Evolutionary conservation across 1,284 basidiomycete species (phyloP).

Genomic region (Xerocomus alliaceus): DNA sequence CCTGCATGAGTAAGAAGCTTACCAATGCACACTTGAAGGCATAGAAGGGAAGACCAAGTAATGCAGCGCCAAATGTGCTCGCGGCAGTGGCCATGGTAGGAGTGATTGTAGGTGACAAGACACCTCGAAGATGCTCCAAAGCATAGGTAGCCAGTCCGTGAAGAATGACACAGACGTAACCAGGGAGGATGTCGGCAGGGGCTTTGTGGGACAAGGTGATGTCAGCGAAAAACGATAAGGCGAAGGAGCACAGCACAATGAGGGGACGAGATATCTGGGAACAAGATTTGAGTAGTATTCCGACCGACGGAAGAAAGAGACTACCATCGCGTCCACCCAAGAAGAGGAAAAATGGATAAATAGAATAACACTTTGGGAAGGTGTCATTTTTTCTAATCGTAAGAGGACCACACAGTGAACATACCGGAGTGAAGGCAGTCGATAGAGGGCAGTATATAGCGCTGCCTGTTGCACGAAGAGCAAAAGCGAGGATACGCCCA

Average conservation of each 20-base stretch:
- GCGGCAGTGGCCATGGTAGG: conserved; percentile 58
- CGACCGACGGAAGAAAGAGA: conserved; percentile 53
- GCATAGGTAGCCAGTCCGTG: conserved; percentile 65
- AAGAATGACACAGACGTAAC: conserved; percentile 66
- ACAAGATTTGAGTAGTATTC: background rate
- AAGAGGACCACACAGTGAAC: conserved; percentile 20
- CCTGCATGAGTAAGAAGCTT: conserved; percentile 31
- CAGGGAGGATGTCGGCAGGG: conserved; percentile 57
- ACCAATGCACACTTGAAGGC: conserved; percentile 64
- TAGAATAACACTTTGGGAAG: conserved; percentile 59
- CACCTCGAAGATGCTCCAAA: conserved; percentile 64
- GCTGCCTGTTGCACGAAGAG: conserved; percentile 70
- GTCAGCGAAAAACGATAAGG: conserved; percentile 61
- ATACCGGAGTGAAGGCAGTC: conserved; percentile 69
- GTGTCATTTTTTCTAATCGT: background rate
- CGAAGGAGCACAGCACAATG: conserved; percentile 52
- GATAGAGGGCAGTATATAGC: conserved; percentile 67
- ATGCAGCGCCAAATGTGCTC: conserved; percentile 64
- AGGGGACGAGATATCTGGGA: conserved; percentile 54
- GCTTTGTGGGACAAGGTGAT: conserved; percentile 54
- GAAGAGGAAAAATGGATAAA: conserved; percentile 71
- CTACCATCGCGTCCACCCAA: conserved; percentile 63
- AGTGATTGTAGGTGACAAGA: conserved; percentile 63
- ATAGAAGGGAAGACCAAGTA: conserved; percentile 69
- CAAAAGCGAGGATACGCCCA: conserved; percentile 69